A percentile compares a stretch with the other conserved stretches of the same genome.
Evolutionary conservation across 441 rosid species (phyloP).

Genomic region (Croton laevigatus): DNA sequence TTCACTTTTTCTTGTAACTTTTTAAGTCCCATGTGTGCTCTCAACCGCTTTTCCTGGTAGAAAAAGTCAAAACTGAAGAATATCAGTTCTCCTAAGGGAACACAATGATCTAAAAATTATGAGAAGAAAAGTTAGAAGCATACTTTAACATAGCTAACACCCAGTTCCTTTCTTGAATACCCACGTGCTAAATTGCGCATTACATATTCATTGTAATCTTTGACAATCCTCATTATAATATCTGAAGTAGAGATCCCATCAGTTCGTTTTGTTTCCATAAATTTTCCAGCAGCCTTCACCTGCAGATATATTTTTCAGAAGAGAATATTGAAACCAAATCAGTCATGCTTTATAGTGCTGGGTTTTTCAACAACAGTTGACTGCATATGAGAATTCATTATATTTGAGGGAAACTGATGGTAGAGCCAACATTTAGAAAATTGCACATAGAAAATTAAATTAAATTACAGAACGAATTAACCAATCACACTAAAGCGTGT

Average conservation of each 20-base stretch:
- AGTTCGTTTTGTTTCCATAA: slow-evolving; percentile 84
- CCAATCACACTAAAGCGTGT: background rate
- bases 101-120: slow-evolving; percentile 6
- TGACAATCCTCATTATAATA: slow-evolving; percentile 79
- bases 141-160: slow-evolving; percentile 88
- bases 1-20: slow-evolving; percentile 69
- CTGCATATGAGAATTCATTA: slow-evolving; percentile 3
- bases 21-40: slow-evolving; percentile 72
- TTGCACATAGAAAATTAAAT: background rate
- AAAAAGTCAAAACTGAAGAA: background rate
- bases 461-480: background rate
- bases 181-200: slow-evolving; percentile 82
- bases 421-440: background rate
- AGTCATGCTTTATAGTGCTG: background rate
- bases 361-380: background rate
- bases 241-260: slow-evolving; percentile 92
- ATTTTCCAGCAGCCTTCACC: slow-evolving; percentile 67
- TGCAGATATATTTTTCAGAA: slow-evolving; percentile 19
- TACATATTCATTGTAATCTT: slow-evolving; percentile 85
- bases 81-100: background rate
- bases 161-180: slow-evolving; percentile 79
- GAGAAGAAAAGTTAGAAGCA: background rate
- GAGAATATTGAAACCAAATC: background rate
- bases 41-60: slow-evolving; percentile 68
- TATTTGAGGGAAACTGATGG: background rate